Base-by-base conservation (phyloP, 306 rosid species). In the Medicago lupulina region DNA sequence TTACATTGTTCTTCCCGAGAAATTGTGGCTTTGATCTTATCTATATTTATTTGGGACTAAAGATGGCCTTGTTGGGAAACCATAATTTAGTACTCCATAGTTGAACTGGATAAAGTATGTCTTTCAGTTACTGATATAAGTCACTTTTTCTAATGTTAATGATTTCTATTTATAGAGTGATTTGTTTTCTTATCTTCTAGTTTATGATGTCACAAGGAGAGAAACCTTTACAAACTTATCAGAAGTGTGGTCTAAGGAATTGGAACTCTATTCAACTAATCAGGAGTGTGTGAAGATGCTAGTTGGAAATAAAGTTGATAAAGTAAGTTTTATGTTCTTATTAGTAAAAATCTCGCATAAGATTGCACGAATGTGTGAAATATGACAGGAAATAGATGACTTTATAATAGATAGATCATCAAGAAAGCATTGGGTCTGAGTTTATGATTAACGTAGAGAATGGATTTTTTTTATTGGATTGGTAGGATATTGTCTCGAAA, bases 231-330 rank as follows among this genome's bases (percentile, higher is more conserved):
- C 92, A 25, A 92, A 89, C 79, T 79, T 95, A 71, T 92, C 93
- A 31, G 93, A 89, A 16, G 88, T 92, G 71, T 95, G 99, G 99
- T 85, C 96, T 79, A 92, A 95, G 88, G 99, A 95, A 87, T 72
- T 90, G 83, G 88, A 86, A 71, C 92, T 90, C 73, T 84, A 95
- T 83, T 90, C 89, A 4, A 90, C 96, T 70, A 89, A 90, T 70
- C 90, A 90, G 71, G 87, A 89, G 74, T 92, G 96, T 70, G 90
- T 92, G 86, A 95, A 89, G 87, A 88, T 95, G 86, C 97, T 95
- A 57, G 97, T 95, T 66, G 99, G 99, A 51, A 95, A 95, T 57
- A 95, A 95, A 83, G 93, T 95, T 75, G 99, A 95, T 75, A 83
- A 84, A 75, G 99, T 95, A 89, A 87, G 96, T 82, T 82, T 64